These are phyloP conservation scores for Xylaria acuta DNA, from an alignment of 495 filamentous ascomycete genomes.

Conservation along the genomic window DNA sequence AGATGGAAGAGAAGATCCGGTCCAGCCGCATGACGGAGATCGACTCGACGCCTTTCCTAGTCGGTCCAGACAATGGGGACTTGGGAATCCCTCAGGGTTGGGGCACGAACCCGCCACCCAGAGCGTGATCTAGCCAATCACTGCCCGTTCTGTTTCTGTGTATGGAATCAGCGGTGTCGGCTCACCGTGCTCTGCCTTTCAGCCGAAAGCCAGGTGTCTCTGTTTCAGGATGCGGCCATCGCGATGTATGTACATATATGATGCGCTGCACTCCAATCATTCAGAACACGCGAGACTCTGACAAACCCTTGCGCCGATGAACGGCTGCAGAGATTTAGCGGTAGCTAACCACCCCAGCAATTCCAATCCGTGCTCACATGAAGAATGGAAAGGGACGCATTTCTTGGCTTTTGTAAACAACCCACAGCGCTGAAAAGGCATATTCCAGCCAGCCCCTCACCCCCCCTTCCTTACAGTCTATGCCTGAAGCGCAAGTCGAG, in stretches of 20 bases:
- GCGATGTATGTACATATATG: background rate
- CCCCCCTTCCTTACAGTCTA: background rate
- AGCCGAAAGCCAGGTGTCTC: background rate
- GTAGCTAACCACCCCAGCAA: too few species aligned
- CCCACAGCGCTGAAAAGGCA: too few species aligned
- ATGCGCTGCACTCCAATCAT: background rate
- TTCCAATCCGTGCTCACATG: background rate
- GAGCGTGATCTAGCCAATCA: background rate
- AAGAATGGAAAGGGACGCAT: background rate
- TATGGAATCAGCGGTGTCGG: background rate
- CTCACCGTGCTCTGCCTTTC: background rate
- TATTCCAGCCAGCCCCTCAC: too few species aligned
- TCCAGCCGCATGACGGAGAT: constrained; percentile 20
- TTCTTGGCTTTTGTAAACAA: background rate
- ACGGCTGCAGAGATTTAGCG: background rate
- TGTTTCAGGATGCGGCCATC: background rate
- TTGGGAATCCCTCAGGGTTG: background rate
- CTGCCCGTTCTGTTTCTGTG: background rate
- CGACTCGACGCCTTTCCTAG: constrained; percentile 9
- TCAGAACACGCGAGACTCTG: background rate
- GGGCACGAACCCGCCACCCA: constrained; percentile 11
- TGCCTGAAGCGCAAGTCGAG: background rate
- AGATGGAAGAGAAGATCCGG: constrained; percentile 17
- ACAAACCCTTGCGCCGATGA: background rate
- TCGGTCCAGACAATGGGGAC: background rate